A percentile compares a stretch with the other conserved stretches of the same genome.
Conservation (phyloP, 148 eudicot genomes). For the Amaranthus palmeri region DNA sequence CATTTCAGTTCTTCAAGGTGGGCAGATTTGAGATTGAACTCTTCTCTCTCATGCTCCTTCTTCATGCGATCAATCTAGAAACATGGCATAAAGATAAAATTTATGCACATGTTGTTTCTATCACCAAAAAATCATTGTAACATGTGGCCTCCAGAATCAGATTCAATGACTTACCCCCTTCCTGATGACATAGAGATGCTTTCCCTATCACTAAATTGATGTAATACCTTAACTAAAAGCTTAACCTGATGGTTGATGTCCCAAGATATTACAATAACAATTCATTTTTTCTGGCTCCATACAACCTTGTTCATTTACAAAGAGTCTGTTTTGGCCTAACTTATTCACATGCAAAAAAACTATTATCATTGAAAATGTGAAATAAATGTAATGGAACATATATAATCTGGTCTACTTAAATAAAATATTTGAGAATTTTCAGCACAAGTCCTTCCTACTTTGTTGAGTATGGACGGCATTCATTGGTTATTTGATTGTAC, state of each 20-base stretch:
- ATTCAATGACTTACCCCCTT: neutral
- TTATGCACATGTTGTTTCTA: neutral
- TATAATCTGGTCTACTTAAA: neutral
- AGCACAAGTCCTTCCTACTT: neutral
- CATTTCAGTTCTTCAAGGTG: constrained; percentile 65
- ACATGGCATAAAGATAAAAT: constrained; percentile 17
- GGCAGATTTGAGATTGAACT: constrained; percentile 45
- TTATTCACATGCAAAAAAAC: neutral
- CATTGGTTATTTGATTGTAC: neutral
- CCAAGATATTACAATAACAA: neutral
- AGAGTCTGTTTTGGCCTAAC: neutral
- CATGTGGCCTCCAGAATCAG: neutral
- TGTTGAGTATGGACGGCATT: neutral
- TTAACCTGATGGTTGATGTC: no score
- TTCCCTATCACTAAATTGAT: neutral
- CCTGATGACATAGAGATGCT: neutral
- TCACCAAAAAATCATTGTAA: neutral
- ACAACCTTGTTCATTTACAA: neutral
- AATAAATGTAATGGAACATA: no score
- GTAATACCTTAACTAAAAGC: no score
- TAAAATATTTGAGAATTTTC: neutral
- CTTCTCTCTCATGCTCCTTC: constrained; percentile 57
- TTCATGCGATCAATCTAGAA: constrained; percentile 54
- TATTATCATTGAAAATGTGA: neutral
- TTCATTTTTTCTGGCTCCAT: neutral